Conservation (phyloP, 371 early-diverging fungal species). For the Apophysomyces sp. region DNA sequence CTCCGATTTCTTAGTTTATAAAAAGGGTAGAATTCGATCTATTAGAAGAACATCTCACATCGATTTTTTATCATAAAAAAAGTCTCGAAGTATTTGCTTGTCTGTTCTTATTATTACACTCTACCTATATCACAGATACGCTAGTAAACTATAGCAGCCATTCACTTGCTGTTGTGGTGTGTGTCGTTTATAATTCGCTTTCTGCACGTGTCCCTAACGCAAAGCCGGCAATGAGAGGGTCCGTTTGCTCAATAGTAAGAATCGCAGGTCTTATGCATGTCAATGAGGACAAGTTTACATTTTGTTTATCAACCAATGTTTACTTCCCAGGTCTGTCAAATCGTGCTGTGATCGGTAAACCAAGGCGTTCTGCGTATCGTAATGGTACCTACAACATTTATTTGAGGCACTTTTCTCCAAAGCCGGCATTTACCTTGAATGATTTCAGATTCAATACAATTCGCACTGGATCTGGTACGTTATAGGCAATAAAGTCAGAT, state of each 20-base stretch:
- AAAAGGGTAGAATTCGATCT: too few species aligned
- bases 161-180: too few species aligned
- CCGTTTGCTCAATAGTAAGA: conserved; percentile 6
- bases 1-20: too few species aligned
- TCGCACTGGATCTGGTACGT: conserved; percentile 5
- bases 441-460: conserved; percentile 16
- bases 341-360: conserved; percentile 2
- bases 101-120: too few species aligned
- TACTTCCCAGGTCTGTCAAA: conserved; percentile 20
- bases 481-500: conserved; percentile 12
- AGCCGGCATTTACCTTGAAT: conserved; percentile 8
- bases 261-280: conserved; percentile 6
- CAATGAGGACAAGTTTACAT: not conserved
- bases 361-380: conserved; percentile 9
- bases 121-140: too few species aligned
- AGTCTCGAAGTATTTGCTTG: too few species aligned
- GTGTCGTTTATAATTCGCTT: too few species aligned
- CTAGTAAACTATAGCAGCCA: too few species aligned
- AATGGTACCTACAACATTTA: conserved; percentile 11
- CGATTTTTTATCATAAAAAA: too few species aligned
- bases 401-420: not conserved
- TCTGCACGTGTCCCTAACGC: conserved; percentile 12
- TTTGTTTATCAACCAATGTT: not conserved
- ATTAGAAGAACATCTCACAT: too few species aligned
- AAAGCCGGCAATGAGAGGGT: conserved; percentile 16